Evolutionary conservation across 306 rosid species (phyloP).

Genomic region (Hippophae tibetana): DNA sequence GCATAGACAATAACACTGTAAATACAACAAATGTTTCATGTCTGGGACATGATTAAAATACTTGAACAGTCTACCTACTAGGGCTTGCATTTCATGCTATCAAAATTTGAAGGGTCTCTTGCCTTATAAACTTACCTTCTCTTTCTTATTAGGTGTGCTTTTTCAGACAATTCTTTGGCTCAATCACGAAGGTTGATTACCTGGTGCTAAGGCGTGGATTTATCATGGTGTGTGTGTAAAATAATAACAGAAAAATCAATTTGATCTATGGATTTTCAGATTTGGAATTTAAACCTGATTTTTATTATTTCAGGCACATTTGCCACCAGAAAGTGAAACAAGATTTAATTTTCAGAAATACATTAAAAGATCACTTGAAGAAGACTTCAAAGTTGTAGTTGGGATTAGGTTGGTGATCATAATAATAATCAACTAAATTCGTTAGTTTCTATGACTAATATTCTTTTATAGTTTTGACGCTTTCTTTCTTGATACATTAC

Average conservation of each 20-base stretch:
- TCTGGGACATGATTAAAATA: too few species aligned
- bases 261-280: background rate
- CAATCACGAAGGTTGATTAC: conserved; percentile 70
- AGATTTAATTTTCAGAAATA: conserved; percentile 68
- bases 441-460: background rate
- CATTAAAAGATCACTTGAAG: conserved; percentile 68
- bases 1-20: too few species aligned
- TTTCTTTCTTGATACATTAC: conserved; percentile 22
- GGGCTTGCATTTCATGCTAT: too few species aligned
- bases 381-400: conserved; percentile 76
- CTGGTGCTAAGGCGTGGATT: conserved; percentile 74
- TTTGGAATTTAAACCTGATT: background rate
- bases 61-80: too few species aligned
- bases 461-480: conserved; percentile 2
- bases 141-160: conserved; percentile 49
- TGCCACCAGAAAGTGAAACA: conserved; percentile 48
- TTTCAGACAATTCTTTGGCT: conserved; percentile 69
- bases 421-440: background rate
- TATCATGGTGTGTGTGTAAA: conserved; percentile 38
- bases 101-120: too few species aligned
- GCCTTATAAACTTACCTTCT: too few species aligned
- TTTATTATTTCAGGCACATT: conserved; percentile 59
- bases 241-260: too few species aligned
- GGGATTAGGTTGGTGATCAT: conserved; percentile 51
- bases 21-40: too few species aligned